Base-by-base conservation (phyloP, 768 basidiomycete species). In the Suillus luteus region DNA sequence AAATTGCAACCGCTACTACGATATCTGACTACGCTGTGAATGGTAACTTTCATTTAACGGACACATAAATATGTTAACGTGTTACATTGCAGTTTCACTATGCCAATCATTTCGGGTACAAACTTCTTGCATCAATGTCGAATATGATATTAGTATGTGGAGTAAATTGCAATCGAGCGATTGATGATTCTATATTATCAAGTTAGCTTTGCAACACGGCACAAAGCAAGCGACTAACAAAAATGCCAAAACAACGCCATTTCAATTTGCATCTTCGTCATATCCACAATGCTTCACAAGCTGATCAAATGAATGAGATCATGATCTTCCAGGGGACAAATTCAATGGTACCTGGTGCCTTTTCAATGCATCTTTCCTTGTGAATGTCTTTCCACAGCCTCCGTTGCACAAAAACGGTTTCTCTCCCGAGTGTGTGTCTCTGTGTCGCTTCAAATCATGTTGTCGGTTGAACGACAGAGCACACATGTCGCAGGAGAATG, bases 311-410 rank as follows among this genome's bases (percentile, higher is more conserved):
- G 68, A 67, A 63, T 63, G 49, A 60, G 46, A 64, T 66, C 24
- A 67, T 35, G 41, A 65, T 65, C 58, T 51, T 62, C 35, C 40
- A 15, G 35, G 44, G 48, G 33, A 49, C 62, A 64, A 58, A 60
- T 24, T 49, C 24, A 31, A 31, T 58, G 19, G 65, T 68, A 85
- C 92, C 85, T 93, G 92, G 73, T 93, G 92, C 65, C 92, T 85
- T 77, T 93, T 93, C 71, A 93, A 77, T 17, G 92, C 92, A 71
- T 93, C 92, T 77, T 93, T 92, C 67, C 92, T 84, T 57, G 91
- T 93, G 72, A 93, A 93, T 3, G 91, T 92, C 80, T 93, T 93
- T 55, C 90, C 91, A 64, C 92, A 93, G 51, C 89, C 89, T 14
- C 90, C 91, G 68, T 92, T 92, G 75, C 92, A 93, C 19, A 86